Evolutionary conservation across 2,329 filamentous ascomycete species (phyloP).

Genomic region (Rhynchosporium agropyri): DNA sequence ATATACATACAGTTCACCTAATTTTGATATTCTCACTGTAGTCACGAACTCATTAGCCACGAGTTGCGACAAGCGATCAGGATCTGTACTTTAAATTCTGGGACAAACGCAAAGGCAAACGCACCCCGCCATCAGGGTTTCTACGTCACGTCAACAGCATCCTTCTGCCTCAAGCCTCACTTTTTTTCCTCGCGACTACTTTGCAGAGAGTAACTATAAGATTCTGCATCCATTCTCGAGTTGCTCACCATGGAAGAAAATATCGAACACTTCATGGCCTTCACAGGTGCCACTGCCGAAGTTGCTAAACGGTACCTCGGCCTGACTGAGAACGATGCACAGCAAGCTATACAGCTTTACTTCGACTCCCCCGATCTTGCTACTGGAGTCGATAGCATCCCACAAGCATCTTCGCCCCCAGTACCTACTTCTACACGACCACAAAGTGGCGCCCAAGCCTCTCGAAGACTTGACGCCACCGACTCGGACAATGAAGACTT

Average conservation of each 20-base stretch:
- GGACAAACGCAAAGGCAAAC: background rate
- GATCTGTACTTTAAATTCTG: background rate
- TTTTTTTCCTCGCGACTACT: background rate
- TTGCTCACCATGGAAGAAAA: slow-evolving; percentile 54
- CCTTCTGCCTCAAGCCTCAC: background rate
- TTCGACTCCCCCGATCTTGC: slow-evolving; percentile 82
- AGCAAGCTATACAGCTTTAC: slow-evolving; percentile 86
- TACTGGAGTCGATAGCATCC: slow-evolving; percentile 30
- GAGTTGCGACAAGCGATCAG: background rate
- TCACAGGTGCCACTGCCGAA: slow-evolving; percentile 74
- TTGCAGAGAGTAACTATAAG: slow-evolving; percentile 11
- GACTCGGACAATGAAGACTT: slow-evolving; percentile 73
- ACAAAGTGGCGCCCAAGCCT: slow-evolving; percentile 51
- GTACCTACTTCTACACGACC: slow-evolving; percentile 40
- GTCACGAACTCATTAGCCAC: background rate
- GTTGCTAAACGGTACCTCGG: slow-evolving; percentile 82
- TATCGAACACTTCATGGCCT: slow-evolving; percentile 75
- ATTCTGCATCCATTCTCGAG: slow-evolving; percentile 1
- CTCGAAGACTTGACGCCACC: slow-evolving; percentile 63
- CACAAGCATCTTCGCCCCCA: slow-evolving; percentile 35
- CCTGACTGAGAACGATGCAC: slow-evolving; percentile 80
- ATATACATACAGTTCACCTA: background rate
- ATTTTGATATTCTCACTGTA: slow-evolving; percentile 1
- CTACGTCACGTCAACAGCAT: slow-evolving; percentile 18
- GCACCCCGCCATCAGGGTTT: slow-evolving; percentile 19